A percentile compares a stretch with the other conserved stretches of the same genome.
These are phyloP conservation scores for Tylopilus vinaceipallidus DNA, from an alignment of 768 basidiomycete species.

Conservation along the genomic window DNA sequence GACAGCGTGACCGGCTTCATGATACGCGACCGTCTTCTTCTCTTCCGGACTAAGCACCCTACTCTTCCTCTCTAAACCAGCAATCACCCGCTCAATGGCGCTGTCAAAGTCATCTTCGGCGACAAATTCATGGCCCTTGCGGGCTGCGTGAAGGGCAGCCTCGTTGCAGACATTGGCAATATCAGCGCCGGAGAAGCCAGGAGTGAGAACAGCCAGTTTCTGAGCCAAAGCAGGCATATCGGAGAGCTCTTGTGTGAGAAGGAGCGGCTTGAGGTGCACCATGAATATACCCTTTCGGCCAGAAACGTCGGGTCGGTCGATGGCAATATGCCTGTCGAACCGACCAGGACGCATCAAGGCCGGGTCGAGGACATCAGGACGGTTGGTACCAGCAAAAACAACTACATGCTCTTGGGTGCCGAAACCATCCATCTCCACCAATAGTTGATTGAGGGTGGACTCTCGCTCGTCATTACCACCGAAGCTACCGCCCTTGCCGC, in stretches of 20 bases:
- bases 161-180: conserved; percentile 99
- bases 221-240: conserved; percentile 67
- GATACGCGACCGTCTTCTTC: conserved; percentile 98
- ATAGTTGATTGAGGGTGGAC: conserved; percentile 92
- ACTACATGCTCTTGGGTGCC: conserved; percentile 97
- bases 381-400: conserved; percentile 93
- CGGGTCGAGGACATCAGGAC: conserved; percentile 93
- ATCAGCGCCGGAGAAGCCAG: conserved; percentile 98
- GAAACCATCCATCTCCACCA: conserved; percentile 99
- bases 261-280: conserved; percentile 87
- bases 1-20: conserved; percentile 98
- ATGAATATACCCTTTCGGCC: conserved; percentile 92
- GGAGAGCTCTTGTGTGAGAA: conserved; percentile 53
- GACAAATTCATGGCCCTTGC: conserved; percentile 75
- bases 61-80: conserved; percentile 94
- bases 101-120: conserved; percentile 89
- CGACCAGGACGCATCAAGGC: conserved; percentile 97
- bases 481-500: conserved; percentile 73
- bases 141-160: conserved; percentile 92
- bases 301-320: conserved; percentile 92
- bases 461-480: conserved; percentile 98
- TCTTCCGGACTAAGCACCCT: conserved; percentile 90
- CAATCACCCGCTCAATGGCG: conserved; percentile 97
- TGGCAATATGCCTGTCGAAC: conserved; percentile 94
- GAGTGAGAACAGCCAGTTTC: conserved; percentile 93